Evolutionary conservation across 164 flowering plant genomes (phyloP).

Genomic region (Aristolochia fimbriata): DNA sequence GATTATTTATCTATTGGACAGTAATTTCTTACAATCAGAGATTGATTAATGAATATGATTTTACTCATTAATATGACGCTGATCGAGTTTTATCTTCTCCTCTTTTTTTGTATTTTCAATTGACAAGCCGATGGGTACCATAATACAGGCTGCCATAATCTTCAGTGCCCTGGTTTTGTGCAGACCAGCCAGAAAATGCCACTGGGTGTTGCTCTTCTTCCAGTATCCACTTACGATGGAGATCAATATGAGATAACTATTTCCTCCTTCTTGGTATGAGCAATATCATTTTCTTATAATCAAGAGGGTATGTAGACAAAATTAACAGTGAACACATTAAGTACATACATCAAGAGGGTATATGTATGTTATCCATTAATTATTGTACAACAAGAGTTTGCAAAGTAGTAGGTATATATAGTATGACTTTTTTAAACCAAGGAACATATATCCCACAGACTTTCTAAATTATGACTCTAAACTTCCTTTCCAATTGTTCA

Average conservation of each 20-base stretch:
- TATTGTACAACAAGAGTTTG: no score
- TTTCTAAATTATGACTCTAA: no score
- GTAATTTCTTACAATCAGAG: neutral
- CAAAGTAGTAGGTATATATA: no score
- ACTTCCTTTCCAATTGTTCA: no score
- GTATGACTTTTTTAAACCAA: no score
- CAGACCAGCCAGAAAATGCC: neutral
- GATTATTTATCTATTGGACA: constrained; percentile 10
- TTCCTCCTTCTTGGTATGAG: neutral
- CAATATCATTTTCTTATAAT: no score
- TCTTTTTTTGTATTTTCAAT: neutral
- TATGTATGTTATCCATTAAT: no score
- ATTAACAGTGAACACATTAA: no score
- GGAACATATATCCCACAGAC: no score
- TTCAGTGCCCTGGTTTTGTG: neutral
- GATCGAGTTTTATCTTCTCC: neutral
- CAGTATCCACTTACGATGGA: neutral
- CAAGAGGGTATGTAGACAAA: no score
- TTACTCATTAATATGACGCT: no score
- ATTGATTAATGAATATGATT: neutral
- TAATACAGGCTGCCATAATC: neutral
- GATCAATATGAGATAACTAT: neutral
- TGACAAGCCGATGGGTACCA: neutral
- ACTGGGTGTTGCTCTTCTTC: neutral
- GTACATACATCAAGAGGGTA: no score